Evolutionary conservation across 2,329 filamentous ascomycete species (phyloP), one percentile per base, ranked within the genome.

Genomic region (Pseudogymnoascus pannorum): DNA sequence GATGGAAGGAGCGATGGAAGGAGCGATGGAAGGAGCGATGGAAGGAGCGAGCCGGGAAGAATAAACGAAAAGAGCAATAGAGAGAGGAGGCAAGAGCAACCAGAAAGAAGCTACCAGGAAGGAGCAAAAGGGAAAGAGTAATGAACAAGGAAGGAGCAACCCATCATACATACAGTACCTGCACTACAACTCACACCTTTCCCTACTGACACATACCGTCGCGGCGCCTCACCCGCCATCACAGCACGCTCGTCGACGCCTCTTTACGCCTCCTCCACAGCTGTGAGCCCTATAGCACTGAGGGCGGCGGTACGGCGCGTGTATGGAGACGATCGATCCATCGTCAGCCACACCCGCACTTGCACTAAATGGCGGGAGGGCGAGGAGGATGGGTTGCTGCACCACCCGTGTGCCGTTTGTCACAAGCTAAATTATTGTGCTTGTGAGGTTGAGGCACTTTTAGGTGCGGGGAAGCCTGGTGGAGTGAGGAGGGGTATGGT

Each of bases 241-340:
- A 78, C 78, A 65, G 84, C 86, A 63, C 84, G 78, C 65, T 88
- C 85, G 58, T 82, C 75, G 24, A 90, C 84, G 2, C 80, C 74
- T 51, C 79, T 77, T 72, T 88, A 84, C 85, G 88, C 88, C 67
- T 90, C 87, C 70, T 89, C 81, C 36, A 87, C 75, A 59, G 86
- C 85, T 69, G 84, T 84, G 65, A 79, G 76, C 69, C 82, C 83
- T 63, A 78, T 81, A 67, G 72, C 75, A 57, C 77, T 76, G 59
- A 75, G 68, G 59, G 77, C 75, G 58, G 75, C 72, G 62, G 73
- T 75, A 75, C 72, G 62, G 73, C 75, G 65, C 74, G 71, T n/a
- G 77, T 73, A 61, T 77, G 73, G 33, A 79, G 74, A n/a, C 35
- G 16, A 29, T 59, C 31, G n/a, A n/a, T n/a, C n/a, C n/a, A n/a